Evolutionary conservation across 306 rosid species (phyloP).

Genomic region (Geum urbanum): DNA sequence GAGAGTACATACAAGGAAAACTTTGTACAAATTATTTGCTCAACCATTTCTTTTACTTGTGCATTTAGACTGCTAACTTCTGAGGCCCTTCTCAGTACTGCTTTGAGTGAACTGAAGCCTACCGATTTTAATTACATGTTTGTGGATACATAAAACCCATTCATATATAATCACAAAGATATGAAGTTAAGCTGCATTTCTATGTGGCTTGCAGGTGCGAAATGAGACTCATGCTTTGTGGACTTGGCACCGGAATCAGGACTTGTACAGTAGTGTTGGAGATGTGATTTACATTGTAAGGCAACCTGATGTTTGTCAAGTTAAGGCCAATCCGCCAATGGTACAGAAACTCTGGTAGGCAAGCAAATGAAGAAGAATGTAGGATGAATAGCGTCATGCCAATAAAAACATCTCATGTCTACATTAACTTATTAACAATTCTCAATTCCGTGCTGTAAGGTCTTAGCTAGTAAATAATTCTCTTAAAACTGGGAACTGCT

Average conservation of each 20-base stretch:
- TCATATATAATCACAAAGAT: not conserved
- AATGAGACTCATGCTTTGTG: conserved; percentile 89
- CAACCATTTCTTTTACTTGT: not conserved
- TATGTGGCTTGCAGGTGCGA: conserved; percentile 49
- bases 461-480: not conserved
- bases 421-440: not conserved
- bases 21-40: not conserved
- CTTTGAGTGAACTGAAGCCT: not conserved
- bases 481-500: not conserved
- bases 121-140: not conserved
- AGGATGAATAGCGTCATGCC: no score
- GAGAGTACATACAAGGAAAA: not conserved
- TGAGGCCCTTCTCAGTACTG: not conserved
- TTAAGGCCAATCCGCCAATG: conserved; percentile 23
- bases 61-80: not conserved
- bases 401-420: not conserved
- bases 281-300: conserved; percentile 76
- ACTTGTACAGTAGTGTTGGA: conserved; percentile 47
- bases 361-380: not conserved
- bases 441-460: not conserved
- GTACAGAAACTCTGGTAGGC: conserved; percentile 26
- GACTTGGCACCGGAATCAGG: conserved; percentile 88
- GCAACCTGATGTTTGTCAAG: conserved; percentile 61
- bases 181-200: not conserved
- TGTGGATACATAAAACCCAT: not conserved